phyloP scores from a whole-genome alignment of 805 yeast genomes.

The Saccharomycopsis malanga region DNA sequence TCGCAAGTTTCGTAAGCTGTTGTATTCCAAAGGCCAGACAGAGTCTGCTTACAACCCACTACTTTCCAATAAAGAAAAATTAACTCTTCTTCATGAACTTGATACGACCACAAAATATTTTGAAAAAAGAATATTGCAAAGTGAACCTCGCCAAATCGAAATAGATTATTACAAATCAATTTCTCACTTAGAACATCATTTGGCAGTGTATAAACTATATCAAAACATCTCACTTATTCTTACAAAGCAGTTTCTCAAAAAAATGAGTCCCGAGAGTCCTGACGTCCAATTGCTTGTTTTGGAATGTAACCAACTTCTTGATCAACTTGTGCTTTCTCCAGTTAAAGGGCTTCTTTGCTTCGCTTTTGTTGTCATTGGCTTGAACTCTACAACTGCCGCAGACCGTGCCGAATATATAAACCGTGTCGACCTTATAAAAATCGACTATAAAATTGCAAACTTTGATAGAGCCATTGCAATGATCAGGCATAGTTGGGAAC shows the following conservation, averaged over 20 bases:
- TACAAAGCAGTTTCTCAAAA: not conserved
- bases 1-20: not conserved
- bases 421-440: conserved; percentile 2
- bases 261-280: not conserved
- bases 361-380: conserved; percentile 13
- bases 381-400: conserved; percentile 4
- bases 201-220: conserved; percentile 8
- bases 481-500: conserved; percentile 11
- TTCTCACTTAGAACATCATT: conserved; percentile 8
- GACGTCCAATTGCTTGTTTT: conserved; percentile 10
- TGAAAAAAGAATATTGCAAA: not conserved
- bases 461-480: conserved; percentile 3
- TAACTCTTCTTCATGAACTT: not conserved
- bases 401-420: not conserved
- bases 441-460: conserved; percentile 10
- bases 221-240: conserved; percentile 7
- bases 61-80: not conserved
- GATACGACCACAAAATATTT: not conserved
- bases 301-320: conserved; percentile 1
- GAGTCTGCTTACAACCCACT: not conserved
- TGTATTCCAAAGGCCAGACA: not conserved
- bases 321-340: conserved; percentile 4
- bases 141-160: not conserved
- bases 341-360: conserved; percentile 16
- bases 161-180: conserved; percentile 6